phyloP scores from a whole-genome alignment of 192 early-diverging fungal species.

The Mortierella hygrophila region DNA sequence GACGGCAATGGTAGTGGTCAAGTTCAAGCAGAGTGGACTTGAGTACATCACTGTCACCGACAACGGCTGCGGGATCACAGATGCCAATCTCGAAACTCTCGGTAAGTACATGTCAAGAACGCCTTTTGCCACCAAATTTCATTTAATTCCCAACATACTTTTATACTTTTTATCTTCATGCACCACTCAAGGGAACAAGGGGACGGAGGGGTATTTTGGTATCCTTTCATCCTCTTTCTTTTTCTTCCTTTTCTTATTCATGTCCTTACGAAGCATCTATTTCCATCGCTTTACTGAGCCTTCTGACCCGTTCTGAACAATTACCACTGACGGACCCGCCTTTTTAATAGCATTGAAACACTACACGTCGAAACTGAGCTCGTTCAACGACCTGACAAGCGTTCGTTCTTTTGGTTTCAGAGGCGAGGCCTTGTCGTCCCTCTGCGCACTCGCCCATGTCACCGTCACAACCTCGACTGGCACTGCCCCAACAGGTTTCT shows the following conservation, averaged over 20 bases:
- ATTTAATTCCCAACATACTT: background rate
- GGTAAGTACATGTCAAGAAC: constrained; percentile 57
- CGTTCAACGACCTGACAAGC: constrained; percentile 82
- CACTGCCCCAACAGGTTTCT: constrained; percentile 67
- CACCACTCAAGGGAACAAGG: no score
- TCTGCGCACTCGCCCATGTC: constrained; percentile 82
- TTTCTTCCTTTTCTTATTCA: no score
- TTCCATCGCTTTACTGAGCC: no score
- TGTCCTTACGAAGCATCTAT: no score
- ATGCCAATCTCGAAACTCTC: constrained; percentile 71
- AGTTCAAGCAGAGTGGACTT: constrained; percentile 84
- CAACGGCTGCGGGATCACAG: constrained; percentile 88
- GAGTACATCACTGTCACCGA: constrained; percentile 84
- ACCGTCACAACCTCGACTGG: constrained; percentile 78
- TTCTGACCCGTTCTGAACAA: background rate
- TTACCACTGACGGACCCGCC: background rate
- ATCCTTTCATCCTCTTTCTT: no score
- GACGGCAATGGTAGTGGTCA: constrained; percentile 68
- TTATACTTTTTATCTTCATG: background rate
- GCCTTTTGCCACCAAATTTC: constrained; percentile 28
- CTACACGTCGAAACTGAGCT: constrained; percentile 86
- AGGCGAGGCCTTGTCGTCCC: constrained; percentile 92
- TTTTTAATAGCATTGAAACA: constrained; percentile 78
- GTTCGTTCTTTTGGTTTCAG: constrained; percentile 93
- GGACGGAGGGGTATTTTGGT: no score